These are phyloP conservation scores for Astrocystis sublimbata DNA, from an alignment of 495 filamentous ascomycete genomes.

Conservation along the genomic window DNA sequence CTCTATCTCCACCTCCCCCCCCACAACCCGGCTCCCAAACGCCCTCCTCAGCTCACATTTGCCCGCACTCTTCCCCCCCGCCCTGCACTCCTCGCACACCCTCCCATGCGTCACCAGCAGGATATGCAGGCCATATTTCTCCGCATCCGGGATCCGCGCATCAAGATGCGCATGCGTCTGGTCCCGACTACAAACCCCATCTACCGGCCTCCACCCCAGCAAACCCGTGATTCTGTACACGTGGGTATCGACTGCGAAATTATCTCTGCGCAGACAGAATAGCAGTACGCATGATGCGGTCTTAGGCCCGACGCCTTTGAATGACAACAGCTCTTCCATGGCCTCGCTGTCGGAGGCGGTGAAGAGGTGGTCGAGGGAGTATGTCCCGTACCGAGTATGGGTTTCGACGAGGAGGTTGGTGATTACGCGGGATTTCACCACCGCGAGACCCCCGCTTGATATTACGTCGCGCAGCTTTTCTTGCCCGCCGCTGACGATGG, in stretches of 20 bases:
- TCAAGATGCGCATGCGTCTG: conserved; percentile 78
- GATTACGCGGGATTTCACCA: conserved; percentile 74
- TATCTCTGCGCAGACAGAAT: conserved; percentile 71
- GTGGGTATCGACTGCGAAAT: conserved; percentile 84
- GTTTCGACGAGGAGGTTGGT: conserved; percentile 72
- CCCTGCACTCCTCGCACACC: conserved; percentile 71
- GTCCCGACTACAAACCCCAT: conserved; percentile 60
- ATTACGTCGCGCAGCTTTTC: conserved; percentile 72
- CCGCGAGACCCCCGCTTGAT: conserved; percentile 67
- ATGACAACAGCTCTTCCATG: conserved; percentile 70
- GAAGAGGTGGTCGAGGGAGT: conserved; percentile 77
- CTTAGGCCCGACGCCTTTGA: conserved; percentile 82
- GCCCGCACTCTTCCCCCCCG: conserved; percentile 38
- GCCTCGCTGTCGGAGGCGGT: conserved; percentile 61
- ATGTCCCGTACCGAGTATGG: conserved; percentile 58
- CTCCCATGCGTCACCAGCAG: conserved; percentile 81
- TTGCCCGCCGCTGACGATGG: conserved; percentile 62
- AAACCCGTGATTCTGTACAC: conserved; percentile 74
- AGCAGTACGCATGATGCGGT: conserved; percentile 81
- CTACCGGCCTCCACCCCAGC: conserved; percentile 74
- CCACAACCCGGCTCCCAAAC: no score
- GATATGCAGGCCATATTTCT: conserved; percentile 82
- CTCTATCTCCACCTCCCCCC: conserved; percentile 8
- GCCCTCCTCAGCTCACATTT: conserved; percentile 29
- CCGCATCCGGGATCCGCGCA: conserved; percentile 68